A percentile compares a stretch with the other conserved stretches of the same genome.
phyloP scores from a whole-genome alignment of 306 rosid genomes.

The Fragaria ananassa region DNA sequence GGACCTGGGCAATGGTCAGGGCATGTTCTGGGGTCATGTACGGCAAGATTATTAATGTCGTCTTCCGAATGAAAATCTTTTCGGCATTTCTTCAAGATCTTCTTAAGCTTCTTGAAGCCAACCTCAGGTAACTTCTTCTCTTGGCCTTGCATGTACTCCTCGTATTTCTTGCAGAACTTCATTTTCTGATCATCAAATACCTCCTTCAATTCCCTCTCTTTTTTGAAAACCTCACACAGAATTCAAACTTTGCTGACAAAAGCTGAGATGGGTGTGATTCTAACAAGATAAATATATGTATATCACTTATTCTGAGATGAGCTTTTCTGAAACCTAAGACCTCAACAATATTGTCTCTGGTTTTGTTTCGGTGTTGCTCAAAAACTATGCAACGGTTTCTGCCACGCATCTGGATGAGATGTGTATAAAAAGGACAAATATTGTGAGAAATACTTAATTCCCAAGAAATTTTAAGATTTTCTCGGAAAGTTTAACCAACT shows the following conservation, averaged over 20 bases:
- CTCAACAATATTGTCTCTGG: not conserved
- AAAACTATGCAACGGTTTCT: not conserved
- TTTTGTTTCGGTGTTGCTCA: not conserved
- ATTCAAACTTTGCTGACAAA: not conserved
- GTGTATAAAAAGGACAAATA: not conserved
- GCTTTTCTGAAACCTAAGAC: not conserved
- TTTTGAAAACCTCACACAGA: not conserved
- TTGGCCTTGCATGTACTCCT: conserved; percentile 76
- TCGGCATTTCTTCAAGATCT: conserved; percentile 73
- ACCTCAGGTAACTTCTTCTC: conserved; percentile 68
- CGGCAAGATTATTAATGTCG: conserved; percentile 19
- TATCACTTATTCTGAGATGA: not conserved
- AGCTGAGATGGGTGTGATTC: not conserved
- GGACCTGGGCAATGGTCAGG: conserved; percentile 72
- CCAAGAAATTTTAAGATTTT: not conserved
- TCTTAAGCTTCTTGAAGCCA: conserved; percentile 87
- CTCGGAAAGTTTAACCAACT: not conserved
- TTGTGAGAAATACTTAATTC: too few relatives aligned
- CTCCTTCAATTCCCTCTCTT: not conserved
- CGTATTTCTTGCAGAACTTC: conserved; percentile 95
- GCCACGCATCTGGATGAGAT: not conserved
- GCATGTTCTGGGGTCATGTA: conserved; percentile 37
- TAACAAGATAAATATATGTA: not conserved
- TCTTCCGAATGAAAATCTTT: conserved; percentile 38
- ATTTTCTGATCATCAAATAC: conserved; percentile 29